Percentiles rank a stretch among this genome's conserved stretches.
These are phyloP conservation scores for Botrytis medusae DNA, from an alignment of 2,329 filamentous ascomycete genomes.

Conservation along the genomic window DNA sequence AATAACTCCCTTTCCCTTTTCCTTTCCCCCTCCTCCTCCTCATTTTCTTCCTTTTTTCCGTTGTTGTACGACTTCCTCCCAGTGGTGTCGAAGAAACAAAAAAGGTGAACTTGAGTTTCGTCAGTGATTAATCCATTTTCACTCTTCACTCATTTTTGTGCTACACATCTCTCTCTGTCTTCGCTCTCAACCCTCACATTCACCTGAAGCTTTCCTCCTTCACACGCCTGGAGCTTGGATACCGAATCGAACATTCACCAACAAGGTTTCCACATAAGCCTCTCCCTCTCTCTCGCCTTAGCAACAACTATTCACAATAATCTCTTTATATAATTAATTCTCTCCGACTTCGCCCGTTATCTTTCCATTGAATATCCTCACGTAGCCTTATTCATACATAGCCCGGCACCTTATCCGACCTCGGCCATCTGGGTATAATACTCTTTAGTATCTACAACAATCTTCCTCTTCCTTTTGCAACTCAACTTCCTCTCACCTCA, in stretches of 20 bases:
- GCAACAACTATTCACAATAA: not conserved
- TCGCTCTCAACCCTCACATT: not conserved
- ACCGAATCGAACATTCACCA: not conserved
- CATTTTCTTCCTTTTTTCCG: not conserved
- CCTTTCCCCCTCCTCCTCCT: not conserved
- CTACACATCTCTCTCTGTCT: not conserved
- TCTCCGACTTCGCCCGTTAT: not conserved
- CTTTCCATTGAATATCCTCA: not conserved
- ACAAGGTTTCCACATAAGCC: not conserved
- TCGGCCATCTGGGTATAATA: not conserved
- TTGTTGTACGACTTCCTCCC: not conserved
- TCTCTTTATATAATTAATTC: constrained; percentile 9
- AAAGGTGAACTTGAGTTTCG: not conserved
- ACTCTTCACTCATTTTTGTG: not conserved
- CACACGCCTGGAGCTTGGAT: too few species aligned
- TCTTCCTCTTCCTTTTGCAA: not conserved
- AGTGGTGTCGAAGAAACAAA: not conserved
- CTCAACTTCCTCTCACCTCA: not conserved
- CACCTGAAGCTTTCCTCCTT: not conserved
- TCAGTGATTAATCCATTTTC: not conserved
- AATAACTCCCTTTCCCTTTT: not conserved
- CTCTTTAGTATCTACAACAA: not conserved
- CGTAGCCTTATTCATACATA: not conserved
- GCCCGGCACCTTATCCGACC: not conserved
- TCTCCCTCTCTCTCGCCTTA: not conserved